These are phyloP conservation scores for Beauveria varroae DNA, from an alignment of 2,329 filamentous ascomycete genomes.

Conservation along the genomic window DNA sequence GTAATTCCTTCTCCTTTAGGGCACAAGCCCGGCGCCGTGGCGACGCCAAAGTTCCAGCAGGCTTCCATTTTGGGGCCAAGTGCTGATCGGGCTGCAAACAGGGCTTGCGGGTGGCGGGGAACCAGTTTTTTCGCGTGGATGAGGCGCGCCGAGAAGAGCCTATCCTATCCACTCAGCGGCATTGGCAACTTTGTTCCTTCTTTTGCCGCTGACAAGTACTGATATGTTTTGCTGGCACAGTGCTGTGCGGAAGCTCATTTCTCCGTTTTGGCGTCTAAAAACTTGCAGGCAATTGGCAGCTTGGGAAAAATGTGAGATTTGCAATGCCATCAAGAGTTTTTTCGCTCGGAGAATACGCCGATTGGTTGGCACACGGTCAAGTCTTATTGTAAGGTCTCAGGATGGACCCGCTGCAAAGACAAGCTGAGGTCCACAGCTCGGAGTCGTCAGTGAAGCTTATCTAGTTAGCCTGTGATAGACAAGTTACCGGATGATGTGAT, in stretches of 20 bases:
- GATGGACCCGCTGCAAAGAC: background rate
- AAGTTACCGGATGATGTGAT: background rate
- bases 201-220: background rate
- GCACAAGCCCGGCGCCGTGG: constrained; percentile 10
- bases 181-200: background rate
- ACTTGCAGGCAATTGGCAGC: no score
- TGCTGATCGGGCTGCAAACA: constrained; percentile 7
- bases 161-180: background rate
- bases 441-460: constrained; percentile 1
- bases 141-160: background rate
- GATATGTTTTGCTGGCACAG: background rate
- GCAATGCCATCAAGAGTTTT: no score
- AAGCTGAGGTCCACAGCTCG: constrained; percentile 1
- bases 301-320: background rate
- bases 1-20: constrained; percentile 9
- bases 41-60: constrained; percentile 4
- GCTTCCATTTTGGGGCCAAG: constrained; percentile 7
- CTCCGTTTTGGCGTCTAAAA: background rate
- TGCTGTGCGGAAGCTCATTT: background rate
- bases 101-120: constrained; percentile 8
- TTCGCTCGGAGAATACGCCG: no score
- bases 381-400: background rate
- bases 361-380: no score
- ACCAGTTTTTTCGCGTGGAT: background rate
- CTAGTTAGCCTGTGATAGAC: background rate